Evolutionary conservation across 805 yeast genomes (phyloP), one percentile per base, ranked within the genome.

Genomic region (Blastobotrys robertii): DNA sequence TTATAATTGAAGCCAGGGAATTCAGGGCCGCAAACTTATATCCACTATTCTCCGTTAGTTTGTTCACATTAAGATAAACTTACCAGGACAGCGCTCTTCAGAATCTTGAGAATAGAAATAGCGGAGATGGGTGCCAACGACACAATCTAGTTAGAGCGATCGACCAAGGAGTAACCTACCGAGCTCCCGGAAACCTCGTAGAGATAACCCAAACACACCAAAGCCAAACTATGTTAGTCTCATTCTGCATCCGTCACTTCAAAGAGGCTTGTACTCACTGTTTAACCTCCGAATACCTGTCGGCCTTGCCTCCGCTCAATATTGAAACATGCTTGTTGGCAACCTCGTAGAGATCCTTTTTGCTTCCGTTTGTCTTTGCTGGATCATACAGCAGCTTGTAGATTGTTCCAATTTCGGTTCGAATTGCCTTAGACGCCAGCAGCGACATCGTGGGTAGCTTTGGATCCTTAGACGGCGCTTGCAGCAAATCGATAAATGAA

Each of bases 61-160:
- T 8, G 16, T 12, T 13, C 29, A 22, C 33, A 12, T 31, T 5
- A 12, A 8, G 8, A 28, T 32, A 10, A n/a, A 44, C 56, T 22
- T 47, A 48, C 53, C 13, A 39, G 37, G 8, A 48, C 34, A 15
- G 63, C 49, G 19, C 40, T 47, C 32, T 55, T 60, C 36, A 55
- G 37, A 9, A 46, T 38, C 12, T 60, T 56, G 30, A 47, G 34
- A 3, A 57, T 43, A 4, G 64, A 54, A 3, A 58, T 45, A 8
- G 51, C 58, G 1, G 55, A 50, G 15, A 58, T 50, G 2, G 65
- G 60, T 10, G 63, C 59, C 45, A 60, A 38, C 4, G 65, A 59
- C 19, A 57, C 46, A 16, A 59, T 49, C 57, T 55, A 43, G 44
- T 13, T 28, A 14, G 22, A n/a, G 7, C n/a, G 19, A 5, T 8